A percentile compares a stretch with the other conserved stretches of the same genome.
Conservation (phyloP, 1,284 basidiomycete genomes). For the Puccinia novopanici region DNA sequence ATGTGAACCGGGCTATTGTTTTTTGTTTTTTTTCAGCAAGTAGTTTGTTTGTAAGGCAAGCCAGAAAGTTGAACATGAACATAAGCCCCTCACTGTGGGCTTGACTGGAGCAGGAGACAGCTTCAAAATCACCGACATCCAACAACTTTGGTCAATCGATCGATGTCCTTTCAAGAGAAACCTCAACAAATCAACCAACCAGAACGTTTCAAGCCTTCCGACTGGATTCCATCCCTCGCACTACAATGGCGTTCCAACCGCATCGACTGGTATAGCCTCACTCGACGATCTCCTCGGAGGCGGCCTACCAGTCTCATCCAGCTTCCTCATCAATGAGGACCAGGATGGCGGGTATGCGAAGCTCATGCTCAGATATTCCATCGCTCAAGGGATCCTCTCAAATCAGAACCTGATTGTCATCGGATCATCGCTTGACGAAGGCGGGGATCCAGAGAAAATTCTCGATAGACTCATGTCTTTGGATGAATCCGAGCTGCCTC, state of each 20-base stretch:
- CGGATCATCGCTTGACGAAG: conserved; percentile 60
- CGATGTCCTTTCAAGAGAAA: conserved; percentile 49
- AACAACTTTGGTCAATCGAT: too few species aligned
- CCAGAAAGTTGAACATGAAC: too few species aligned
- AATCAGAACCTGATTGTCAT: conserved; percentile 72
- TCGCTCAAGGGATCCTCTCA: conserved; percentile 78
- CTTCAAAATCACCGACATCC: not conserved
- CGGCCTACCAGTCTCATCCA: conserved; percentile 81
- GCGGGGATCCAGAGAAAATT: conserved; percentile 62
- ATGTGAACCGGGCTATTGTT: too few species aligned
- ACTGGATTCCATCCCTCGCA: conserved; percentile 41
- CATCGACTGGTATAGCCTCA: conserved; percentile 83
- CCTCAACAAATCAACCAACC: conserved; percentile 4
- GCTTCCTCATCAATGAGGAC: conserved; percentile 72
- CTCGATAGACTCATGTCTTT: conserved; percentile 54
- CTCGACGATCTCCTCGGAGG: conserved; percentile 94
- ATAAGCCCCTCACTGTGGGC: too few species aligned
- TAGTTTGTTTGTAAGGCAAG: too few species aligned
- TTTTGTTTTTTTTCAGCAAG: too few species aligned
- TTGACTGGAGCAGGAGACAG: not conserved
- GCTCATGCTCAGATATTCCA: conserved; percentile 81
- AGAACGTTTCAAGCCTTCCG: conserved; percentile 1
- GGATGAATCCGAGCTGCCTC: not conserved
- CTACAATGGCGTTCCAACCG: conserved; percentile 40
- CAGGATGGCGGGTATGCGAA: conserved; percentile 82